Percentiles rank a stretch among this genome's conserved stretches.
Conservation (phyloP, 1,139 yeast genomes). For the Yamadazyma epiphylla region DNA sequence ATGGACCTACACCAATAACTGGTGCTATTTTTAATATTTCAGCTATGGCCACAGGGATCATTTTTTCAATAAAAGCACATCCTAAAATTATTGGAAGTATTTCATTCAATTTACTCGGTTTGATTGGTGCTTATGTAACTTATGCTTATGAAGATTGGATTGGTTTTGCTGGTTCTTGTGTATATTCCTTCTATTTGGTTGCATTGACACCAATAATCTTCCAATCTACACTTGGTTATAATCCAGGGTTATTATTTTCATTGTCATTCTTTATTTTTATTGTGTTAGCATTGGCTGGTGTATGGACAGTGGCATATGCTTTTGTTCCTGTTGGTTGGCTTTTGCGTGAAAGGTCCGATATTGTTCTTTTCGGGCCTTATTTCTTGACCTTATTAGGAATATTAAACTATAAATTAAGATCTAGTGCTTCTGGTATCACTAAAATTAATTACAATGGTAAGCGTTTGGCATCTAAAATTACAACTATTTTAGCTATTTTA, state of each 20-base stretch:
- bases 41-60: slow-evolving; percentile 56
- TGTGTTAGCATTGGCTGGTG: slow-evolving; percentile 69
- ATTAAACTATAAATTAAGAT: slow-evolving; percentile 28
- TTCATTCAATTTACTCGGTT: slow-evolving; percentile 39
- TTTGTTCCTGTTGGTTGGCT: slow-evolving; percentile 93
- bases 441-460: slow-evolving; percentile 18
- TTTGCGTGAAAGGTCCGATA: slow-evolving; percentile 83
- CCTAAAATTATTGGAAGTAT: slow-evolving; percentile 22
- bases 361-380: slow-evolving; percentile 48
- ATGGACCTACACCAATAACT: slow-evolving; percentile 87
- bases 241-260: slow-evolving; percentile 57
- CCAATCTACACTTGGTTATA: slow-evolving; percentile 52
- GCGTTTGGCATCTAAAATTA: slow-evolving; percentile 20
- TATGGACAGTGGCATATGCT: slow-evolving; percentile 97
- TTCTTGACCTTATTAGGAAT: slow-evolving; percentile 45
- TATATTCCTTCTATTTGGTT: slow-evolving; percentile 60
- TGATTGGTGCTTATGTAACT: slow-evolving; percentile 46
- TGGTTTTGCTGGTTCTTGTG: slow-evolving; percentile 78
- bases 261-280: slow-evolving; percentile 55
- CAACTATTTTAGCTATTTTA: slow-evolving; percentile 24
- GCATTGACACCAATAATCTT: slow-evolving; percentile 64
- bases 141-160: slow-evolving; percentile 65
- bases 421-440: slow-evolving; percentile 17
- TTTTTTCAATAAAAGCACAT: slow-evolving; percentile 22
- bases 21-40: slow-evolving; percentile 72